Base-by-base conservation (phyloP, 106 monocot species). In the Acorus calamus region DNA sequence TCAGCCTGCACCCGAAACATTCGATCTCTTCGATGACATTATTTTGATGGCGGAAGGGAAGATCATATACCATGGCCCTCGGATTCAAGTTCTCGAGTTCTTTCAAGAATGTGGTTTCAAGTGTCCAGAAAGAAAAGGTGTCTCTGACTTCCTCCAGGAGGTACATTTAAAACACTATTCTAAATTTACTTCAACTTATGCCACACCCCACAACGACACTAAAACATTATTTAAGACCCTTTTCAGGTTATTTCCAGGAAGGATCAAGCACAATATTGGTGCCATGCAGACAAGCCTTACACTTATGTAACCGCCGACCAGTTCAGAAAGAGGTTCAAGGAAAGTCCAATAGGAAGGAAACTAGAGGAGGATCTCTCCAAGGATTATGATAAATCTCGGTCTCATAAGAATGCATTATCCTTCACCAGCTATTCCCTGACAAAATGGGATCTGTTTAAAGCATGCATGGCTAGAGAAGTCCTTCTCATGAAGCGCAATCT, bases 181-280 rank as follows among this genome's bases (percentile, higher is more conserved):
- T 28, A 28, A 28, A 28, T 28, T 28, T 28, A 28, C 28, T 28
- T 28, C 28, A 28, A 28, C 28, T 28, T 28, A 28, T 28, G 28
- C 28, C 1, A 28, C 28, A 28, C 28, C 28, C 28, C 28, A 28
- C 28, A 28, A 28, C 1, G 28, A 28, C 28, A 28, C 28, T 28
- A 28, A 28, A 28, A 28, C 28, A 28, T 28, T 28, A 0, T 28
- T 28, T 28, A 7, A 9, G 51, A 51, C 51, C 9, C 9, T 7
- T 7, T 51, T 51, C 49, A 69, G 69, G 69, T 74, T 4, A 55
- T 62, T 10, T 74, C 74, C 28, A 66, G 60, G 65, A 74, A 67
- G 55, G 74, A 74, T 74, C 74, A 74, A 74, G 67, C 50, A 49
- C 67, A 74, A 56, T 74, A 74, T 47, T 74, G 74, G 67, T 67